A percentile compares a stretch with the other conserved stretches of the same genome.
phyloP scores from a whole-genome alignment of 805 yeast species.

The Yarrowia deformans region DNA sequence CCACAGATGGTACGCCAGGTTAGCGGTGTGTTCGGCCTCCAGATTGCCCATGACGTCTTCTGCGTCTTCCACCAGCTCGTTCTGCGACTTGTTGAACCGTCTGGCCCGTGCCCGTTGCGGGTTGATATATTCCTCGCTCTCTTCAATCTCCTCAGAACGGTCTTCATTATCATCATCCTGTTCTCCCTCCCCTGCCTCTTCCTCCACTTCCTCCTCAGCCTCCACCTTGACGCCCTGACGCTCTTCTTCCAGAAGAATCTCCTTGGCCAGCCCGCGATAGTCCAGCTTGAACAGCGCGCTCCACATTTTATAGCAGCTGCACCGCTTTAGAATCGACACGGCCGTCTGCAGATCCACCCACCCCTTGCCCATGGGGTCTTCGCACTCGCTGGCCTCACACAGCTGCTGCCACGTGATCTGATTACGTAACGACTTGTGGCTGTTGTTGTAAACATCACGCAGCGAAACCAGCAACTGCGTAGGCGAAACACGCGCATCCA shows the following conservation, averaged over 20 bases:
- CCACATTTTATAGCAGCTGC: neutral
- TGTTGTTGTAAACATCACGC: neutral
- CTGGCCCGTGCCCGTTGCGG: neutral
- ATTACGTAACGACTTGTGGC: neutral
- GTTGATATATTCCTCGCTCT: no score
- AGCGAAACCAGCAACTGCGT: neutral
- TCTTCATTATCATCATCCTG: no score
- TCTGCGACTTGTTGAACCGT: neutral
- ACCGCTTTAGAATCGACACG: neutral
- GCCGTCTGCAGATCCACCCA: neutral
- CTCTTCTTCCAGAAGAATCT: neutral
- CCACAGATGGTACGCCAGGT: conserved; percentile 4
- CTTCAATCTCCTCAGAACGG: no score
- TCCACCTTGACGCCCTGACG: no score
- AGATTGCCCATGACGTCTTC: neutral
- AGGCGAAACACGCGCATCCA: neutral
- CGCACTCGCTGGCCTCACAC: neutral
- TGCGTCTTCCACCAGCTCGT: neutral
- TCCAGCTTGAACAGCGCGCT: neutral
- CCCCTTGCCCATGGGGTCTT: neutral
- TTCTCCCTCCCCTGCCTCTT: neutral
- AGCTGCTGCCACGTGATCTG: conserved; percentile 11
- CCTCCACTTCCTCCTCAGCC: neutral
- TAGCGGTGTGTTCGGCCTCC: neutral
- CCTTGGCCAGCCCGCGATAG: neutral